phyloP scores from a whole-genome alignment of 352 stramenopile species.

The Labyrinthula sp. region DNA sequence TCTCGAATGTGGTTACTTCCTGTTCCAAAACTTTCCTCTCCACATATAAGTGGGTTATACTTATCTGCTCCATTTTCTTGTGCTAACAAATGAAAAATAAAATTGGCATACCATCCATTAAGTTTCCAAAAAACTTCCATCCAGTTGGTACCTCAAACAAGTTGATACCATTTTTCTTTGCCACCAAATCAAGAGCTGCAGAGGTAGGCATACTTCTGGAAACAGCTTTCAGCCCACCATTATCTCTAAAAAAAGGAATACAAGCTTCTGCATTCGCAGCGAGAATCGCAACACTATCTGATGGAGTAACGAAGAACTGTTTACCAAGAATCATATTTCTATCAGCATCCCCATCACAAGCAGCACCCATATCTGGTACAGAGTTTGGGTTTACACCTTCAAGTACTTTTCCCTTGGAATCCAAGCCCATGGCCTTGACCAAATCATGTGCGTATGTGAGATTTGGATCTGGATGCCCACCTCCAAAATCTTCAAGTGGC shows the following conservation, averaged over 20 bases:
- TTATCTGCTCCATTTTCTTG: conserved; percentile 78
- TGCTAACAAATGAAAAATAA: conserved; percentile 54
- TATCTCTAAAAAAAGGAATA: conserved; percentile 82
- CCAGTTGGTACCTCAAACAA: conserved; percentile 93
- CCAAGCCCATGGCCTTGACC: conserved; percentile 80
- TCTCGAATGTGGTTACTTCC: conserved; percentile 95
- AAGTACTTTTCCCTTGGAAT: conserved; percentile 47
- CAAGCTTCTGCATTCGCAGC: conserved; percentile 76
- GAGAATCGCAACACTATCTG: conserved; percentile 91
- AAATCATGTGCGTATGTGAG: conserved; percentile 87
- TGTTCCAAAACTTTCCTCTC: conserved; percentile 89
- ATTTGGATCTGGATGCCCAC: conserved; percentile 93
- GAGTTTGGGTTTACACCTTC: conserved; percentile 42
- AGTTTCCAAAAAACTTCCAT: conserved; percentile 99
- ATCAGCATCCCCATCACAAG: conserved; percentile 93
- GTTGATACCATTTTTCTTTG: conserved; percentile 70
- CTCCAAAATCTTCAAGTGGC: conserved; percentile 86
- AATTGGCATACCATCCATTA: conserved; percentile 74
- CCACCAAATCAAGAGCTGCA: conserved; percentile 84
- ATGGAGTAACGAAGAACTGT: conserved; percentile 93
- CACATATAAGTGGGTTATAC: conserved; percentile 94
- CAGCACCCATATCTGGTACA: conserved; percentile 67
- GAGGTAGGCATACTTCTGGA: conserved; percentile 94
- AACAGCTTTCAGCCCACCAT: conserved; percentile 66
- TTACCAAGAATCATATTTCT: conserved; percentile 94